Percentiles rank a stretch among this genome's conserved stretches.
phyloP scores from a whole-genome alignment of 2,329 filamentous ascomycete species.

The Bipolaris bicolor region DNA sequence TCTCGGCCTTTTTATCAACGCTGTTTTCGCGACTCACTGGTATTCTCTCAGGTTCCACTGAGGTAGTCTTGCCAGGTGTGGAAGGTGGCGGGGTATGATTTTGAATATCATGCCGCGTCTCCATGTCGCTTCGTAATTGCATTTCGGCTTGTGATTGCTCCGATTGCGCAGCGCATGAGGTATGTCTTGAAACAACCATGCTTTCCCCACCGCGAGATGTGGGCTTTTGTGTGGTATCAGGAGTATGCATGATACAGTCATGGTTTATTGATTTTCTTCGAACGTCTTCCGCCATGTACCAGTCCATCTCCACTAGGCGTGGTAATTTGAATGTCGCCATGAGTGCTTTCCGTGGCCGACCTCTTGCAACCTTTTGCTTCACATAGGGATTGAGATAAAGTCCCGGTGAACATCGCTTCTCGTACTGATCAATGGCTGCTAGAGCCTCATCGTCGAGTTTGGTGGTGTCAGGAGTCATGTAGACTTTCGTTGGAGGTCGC shows the following conservation, averaged over 20 bases:
- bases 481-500: background rate
- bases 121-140: background rate
- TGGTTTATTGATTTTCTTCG: background rate
- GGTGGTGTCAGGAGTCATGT: slow-evolving; percentile 5
- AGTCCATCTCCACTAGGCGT: slow-evolving; percentile 43
- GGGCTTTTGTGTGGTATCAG: background rate
- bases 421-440: slow-evolving; percentile 37
- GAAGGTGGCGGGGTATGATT: background rate
- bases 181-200: background rate
- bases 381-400: slow-evolving; percentile 56
- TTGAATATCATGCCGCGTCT: background rate
- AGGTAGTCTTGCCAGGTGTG: background rate
- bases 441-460: slow-evolving; percentile 17
- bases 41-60: background rate
- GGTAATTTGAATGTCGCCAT: slow-evolving; percentile 52
- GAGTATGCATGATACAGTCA: background rate
- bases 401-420: slow-evolving; percentile 43
- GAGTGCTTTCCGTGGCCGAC: slow-evolving; percentile 52
- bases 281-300: slow-evolving; percentile 35
- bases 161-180: background rate
- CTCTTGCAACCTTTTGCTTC: slow-evolving; percentile 44
- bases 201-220: background rate
- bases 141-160: background rate
- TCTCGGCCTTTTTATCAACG: background rate
- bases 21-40: background rate